Evolutionary conservation across 805 yeast genomes (phyloP).

Genomic region (Hanseniaspora valbyensis): DNA sequence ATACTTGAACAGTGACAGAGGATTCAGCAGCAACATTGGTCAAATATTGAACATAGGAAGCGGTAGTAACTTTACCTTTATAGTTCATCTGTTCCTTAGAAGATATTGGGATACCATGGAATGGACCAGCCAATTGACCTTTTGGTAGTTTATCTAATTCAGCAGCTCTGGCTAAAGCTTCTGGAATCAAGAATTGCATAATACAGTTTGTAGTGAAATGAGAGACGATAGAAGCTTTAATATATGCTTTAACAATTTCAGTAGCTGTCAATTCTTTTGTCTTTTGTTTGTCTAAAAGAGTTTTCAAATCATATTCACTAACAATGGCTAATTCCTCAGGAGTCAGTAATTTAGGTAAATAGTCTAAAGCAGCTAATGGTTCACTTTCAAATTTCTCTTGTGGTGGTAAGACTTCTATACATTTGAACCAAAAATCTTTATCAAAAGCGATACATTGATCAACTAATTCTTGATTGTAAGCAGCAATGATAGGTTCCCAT

Average conservation of each 20-base stretch:
- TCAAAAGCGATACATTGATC: slow-evolving; percentile 22
- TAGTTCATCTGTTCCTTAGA: slow-evolving; percentile 54
- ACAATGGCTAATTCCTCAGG: slow-evolving; percentile 33
- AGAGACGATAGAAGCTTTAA: slow-evolving; percentile 52
- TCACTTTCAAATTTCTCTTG: slow-evolving; percentile 21
- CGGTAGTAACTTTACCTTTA: slow-evolving; percentile 46
- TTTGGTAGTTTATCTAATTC: slow-evolving; percentile 41
- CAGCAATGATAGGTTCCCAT: slow-evolving; percentile 20
- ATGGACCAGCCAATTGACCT: slow-evolving; percentile 50
- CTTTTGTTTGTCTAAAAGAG: slow-evolving; percentile 36
- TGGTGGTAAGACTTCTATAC: slow-evolving; percentile 20
- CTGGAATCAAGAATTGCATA: slow-evolving; percentile 52
- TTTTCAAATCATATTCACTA: slow-evolving; percentile 34
- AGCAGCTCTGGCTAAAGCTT: slow-evolving; percentile 47
- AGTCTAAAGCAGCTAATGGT: slow-evolving; percentile 21
- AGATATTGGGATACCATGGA: slow-evolving; percentile 61
- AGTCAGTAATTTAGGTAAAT: slow-evolving; percentile 20
- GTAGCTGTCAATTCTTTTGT: slow-evolving; percentile 39
- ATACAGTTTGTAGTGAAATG: slow-evolving; percentile 53
- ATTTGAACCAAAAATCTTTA: slow-evolving; percentile 20
- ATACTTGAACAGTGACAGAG: slow-evolving; percentile 38
- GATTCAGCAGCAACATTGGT: slow-evolving; percentile 39
- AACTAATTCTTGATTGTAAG: slow-evolving; percentile 21
- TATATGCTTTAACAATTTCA: slow-evolving; percentile 49
- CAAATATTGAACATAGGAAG: slow-evolving; percentile 45